Percentiles rank a stretch among this genome's conserved stretches.
These are phyloP conservation scores for Penicillium freii DNA, from an alignment of 2,329 filamentous ascomycete genomes.

Conservation along the genomic window DNA sequence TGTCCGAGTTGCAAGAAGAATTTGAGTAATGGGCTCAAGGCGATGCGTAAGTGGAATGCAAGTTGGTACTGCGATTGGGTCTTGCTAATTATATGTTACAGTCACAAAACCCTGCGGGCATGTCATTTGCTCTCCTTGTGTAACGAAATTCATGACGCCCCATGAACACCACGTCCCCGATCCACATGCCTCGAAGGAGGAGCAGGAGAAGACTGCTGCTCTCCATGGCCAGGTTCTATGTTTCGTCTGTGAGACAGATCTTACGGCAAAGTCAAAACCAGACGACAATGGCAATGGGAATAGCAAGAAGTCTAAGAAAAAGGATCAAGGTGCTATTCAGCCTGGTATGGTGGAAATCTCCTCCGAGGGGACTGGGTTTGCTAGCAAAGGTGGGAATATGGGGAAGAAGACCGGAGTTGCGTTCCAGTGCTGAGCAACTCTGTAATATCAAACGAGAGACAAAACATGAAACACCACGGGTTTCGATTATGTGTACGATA, in stretches of 20 bases:
- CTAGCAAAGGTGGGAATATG: slow-evolving; percentile 77
- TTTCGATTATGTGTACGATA: slow-evolving; percentile 9
- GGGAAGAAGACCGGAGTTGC: slow-evolving; percentile 76
- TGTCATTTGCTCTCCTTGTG: slow-evolving; percentile 81
- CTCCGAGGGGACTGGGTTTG: slow-evolving; percentile 89
- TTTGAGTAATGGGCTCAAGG: slow-evolving; percentile 77
- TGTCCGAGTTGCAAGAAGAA: slow-evolving; percentile 86
- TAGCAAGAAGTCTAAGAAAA: slow-evolving; percentile 36
- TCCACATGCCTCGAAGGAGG: slow-evolving; percentile 59
- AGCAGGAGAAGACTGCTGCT: slow-evolving; percentile 36
- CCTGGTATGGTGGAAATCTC: slow-evolving; percentile 75
- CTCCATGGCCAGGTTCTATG: slow-evolving; percentile 59
- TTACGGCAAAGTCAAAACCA: slow-evolving; percentile 52
- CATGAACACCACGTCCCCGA: slow-evolving; percentile 47
- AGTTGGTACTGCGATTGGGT: background rate
- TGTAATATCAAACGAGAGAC: background rate
- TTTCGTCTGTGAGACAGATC: slow-evolving; percentile 80
- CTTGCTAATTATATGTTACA: slow-evolving; percentile 21
- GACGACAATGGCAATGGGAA: slow-evolving; percentile 14
- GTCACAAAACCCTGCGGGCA: slow-evolving; percentile 87
- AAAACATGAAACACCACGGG: background rate
- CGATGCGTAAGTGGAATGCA: slow-evolving; percentile 54
- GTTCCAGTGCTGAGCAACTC: slow-evolving; percentile 68
- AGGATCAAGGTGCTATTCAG: slow-evolving; percentile 56
- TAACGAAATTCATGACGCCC: slow-evolving; percentile 75